A percentile compares a stretch with the other conserved stretches of the same genome.
Conservation (phyloP, 495 filamentous ascomycete genomes). For the Lindgomyces ingoldianus region DNA sequence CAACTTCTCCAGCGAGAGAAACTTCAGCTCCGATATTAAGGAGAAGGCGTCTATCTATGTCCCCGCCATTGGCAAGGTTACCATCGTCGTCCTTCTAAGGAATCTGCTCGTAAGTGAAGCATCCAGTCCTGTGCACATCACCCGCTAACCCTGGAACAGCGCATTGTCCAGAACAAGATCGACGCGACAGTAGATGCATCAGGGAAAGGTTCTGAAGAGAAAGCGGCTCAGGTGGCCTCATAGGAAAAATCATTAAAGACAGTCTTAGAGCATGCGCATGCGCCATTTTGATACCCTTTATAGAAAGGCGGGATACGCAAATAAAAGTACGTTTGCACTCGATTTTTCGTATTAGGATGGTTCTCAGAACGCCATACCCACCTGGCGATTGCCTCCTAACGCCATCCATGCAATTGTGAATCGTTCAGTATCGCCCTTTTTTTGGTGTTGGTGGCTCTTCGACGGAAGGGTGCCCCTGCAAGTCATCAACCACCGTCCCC, state of each 20-base stretch:
- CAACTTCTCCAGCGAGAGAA: slow-evolving; percentile 96
- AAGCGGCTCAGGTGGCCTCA: slow-evolving; percentile 15
- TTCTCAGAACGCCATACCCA: slow-evolving; percentile 18
- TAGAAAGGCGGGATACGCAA: slow-evolving; percentile 2
- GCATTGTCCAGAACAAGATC: slow-evolving; percentile 36
- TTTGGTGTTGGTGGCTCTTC: slow-evolving; percentile 24
- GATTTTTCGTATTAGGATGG: neutral
- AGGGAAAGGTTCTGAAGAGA: slow-evolving; percentile 8
- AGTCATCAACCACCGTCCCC: slow-evolving; percentile 3
- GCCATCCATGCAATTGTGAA: slow-evolving; percentile 11
- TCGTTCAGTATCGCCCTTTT: slow-evolving; percentile 6
- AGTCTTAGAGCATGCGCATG: neutral
- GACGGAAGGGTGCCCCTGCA: neutral
- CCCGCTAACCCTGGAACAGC: slow-evolving; percentile 29
- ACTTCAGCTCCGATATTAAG: slow-evolving; percentile 85
- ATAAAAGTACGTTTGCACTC: slow-evolving; percentile 3
- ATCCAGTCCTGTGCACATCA: too few relatives aligned
- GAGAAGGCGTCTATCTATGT: slow-evolving; percentile 96
- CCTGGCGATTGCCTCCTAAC: neutral
- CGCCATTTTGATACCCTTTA: slow-evolving; percentile 4
- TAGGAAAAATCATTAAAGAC: neutral
- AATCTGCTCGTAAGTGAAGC: slow-evolving; percentile 74
- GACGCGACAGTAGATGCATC: slow-evolving; percentile 13
- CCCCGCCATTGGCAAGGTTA: slow-evolving; percentile 95
- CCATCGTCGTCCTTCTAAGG: slow-evolving; percentile 84